A percentile compares a stretch with the other conserved stretches of the same genome.
Conservation (phyloP, 2,329 filamentous ascomycete species). For the Teratosphaeriaceae sp. region DNA sequence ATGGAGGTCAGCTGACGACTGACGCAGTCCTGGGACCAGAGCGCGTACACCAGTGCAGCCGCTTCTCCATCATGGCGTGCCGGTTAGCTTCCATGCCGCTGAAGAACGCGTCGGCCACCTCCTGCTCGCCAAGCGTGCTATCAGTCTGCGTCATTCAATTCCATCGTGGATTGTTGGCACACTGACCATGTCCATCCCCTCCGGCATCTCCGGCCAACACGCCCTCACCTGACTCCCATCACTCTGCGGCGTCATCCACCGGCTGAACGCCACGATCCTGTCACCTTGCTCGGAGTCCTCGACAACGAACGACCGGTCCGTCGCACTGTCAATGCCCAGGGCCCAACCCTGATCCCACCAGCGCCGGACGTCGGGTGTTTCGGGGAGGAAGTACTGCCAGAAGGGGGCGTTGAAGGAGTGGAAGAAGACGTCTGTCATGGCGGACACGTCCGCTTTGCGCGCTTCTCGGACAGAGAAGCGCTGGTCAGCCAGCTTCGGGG, state of each 20-base stretch:
- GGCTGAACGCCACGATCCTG: constrained; percentile 10
- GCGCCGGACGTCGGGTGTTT: constrained; percentile 3
- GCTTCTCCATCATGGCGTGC: constrained; percentile 9
- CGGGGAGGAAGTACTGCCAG: constrained; percentile 12
- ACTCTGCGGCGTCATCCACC: constrained; percentile 10
- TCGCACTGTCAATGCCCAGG: constrained; percentile 9
- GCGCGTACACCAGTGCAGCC: constrained; percentile 9
- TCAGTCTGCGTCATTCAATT: too few relatives aligned
- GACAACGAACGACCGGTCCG: constrained; percentile 12
- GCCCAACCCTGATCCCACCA: constrained; percentile 11
- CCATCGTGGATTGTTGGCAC: too few relatives aligned
- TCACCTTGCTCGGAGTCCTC: constrained; percentile 11
- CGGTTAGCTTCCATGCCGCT: constrained; percentile 12
- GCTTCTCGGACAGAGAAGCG: constrained; percentile 11
- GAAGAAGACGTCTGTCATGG: constrained; percentile 12
- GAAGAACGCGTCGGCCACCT: constrained; percentile 8
- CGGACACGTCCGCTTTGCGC: constrained; percentile 8
- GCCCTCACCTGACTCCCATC: constrained; percentile 9
- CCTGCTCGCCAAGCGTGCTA: too few relatives aligned
- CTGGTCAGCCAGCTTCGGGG: constrained; percentile 1
- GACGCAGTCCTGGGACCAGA: neutral
- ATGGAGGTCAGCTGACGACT: neutral
- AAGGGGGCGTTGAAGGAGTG: constrained; percentile 14
- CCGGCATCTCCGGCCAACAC: constrained; percentile 7
- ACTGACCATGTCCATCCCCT: constrained; percentile 11